Evolutionary conservation across 371 early-diverging fungal genomes (phyloP), one percentile per base, ranked within the genome.

Genomic region (Fennellomyces sp.): DNA sequence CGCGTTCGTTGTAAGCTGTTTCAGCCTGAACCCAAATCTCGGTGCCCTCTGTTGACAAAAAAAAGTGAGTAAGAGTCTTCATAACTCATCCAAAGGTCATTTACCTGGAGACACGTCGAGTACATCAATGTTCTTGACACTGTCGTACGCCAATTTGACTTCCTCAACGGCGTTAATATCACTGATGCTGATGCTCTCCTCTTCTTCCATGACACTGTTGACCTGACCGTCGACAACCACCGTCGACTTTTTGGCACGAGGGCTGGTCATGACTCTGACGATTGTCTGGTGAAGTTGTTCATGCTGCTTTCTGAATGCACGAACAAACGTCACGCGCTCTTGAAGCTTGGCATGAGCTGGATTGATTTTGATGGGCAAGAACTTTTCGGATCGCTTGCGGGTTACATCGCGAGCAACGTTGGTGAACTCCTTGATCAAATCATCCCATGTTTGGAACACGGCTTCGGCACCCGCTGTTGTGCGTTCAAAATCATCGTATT

Each of bases 211-310:
- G 35, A 81, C 75, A 30, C 71, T 70, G 33, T 79, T 76, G n/a
- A 78, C 71, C 55, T 78, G 78, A 5, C 80, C 81, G 64, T 81
- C 81, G 8, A 73, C 75, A 3, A 83, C 73, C 13, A 81, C 79
- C n/a, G 78, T 77, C 1, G 77, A 70, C 25, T 73, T 76, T 38
- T 82, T 76, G 23, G 81, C 85, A 48, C 79, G 82, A 52, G 89
- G 86, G 48, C 84, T 82, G 19, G 87, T 80, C 91, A 96, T 95
- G 28, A 99, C 98, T 72, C 90, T 90, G 27, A 91, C 83, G 55
- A 99, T 96, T 7, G 98, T 98, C 67, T 90, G 88, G 66, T 94
- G 89, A 27, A 99, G 88, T 75, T 97, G 96, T 67, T 97, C 97
- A 66, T 99, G 99, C 73, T 94, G 95, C 71, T 90, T 88, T 66